Evolutionary conservation across 495 filamentous ascomycete species (phyloP).

Genomic region (Choiromyces venosus): DNA sequence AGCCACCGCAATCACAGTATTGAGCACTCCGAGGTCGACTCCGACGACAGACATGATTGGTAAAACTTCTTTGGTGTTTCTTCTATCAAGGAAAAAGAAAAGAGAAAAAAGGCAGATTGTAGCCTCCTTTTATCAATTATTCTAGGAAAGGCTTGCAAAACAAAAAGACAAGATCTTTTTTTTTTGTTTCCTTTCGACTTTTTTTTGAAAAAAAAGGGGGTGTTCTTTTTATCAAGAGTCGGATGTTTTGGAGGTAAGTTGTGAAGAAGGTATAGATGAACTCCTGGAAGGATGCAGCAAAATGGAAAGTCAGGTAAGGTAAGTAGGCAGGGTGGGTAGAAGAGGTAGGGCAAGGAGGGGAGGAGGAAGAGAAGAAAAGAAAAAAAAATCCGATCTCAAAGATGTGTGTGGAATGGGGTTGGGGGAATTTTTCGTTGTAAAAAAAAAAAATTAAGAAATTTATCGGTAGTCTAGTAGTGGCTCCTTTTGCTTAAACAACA

Average conservation of each 20-base stretch:
- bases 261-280: neutral
- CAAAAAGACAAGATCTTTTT: neutral
- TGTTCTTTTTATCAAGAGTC: neutral
- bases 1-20: constrained; percentile 95
- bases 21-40: constrained; percentile 93
- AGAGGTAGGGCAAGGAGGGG: neutral
- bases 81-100: neutral
- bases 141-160: neutral
- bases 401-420: neutral
- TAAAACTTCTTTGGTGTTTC: constrained; percentile 33
- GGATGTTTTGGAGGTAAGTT: neutral
- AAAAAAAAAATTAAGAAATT: neutral
- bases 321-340: constrained; percentile 4
- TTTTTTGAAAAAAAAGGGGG: neutral
- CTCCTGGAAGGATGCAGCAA: neutral
- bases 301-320: neutral
- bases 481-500: too few species aligned
- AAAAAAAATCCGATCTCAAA: neutral
- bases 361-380: neutral
- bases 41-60: constrained; percentile 68
- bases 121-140: constrained; percentile 1
- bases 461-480: too few species aligned
- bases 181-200: too few species aligned
- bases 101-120: neutral
- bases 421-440: neutral